Percentiles rank a stretch among this genome's conserved stretches.
Evolutionary conservation across 495 filamentous ascomycete genomes (phyloP).

Genomic region (Neurospora sp.): DNA sequence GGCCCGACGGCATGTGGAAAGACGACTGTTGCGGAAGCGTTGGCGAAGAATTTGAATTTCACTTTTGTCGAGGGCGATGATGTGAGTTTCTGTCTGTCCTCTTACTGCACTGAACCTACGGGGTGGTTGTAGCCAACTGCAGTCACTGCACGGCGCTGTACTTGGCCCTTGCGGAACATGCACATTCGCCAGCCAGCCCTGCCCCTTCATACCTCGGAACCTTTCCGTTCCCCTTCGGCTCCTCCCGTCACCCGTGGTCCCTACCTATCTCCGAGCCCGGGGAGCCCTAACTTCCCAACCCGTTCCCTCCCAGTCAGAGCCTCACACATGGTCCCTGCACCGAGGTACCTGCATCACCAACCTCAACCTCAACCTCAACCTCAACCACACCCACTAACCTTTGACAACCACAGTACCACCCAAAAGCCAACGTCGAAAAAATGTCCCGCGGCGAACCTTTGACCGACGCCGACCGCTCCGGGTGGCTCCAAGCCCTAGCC

Average conservation of each 20-base stretch:
- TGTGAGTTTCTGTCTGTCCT: slow-evolving; percentile 21
- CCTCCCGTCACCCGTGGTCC: not conserved
- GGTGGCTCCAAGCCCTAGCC: slow-evolving; percentile 17
- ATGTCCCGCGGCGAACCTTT: slow-evolving; percentile 14
- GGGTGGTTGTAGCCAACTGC: not conserved
- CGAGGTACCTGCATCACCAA: not conserved
- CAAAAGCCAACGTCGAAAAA: slow-evolving; percentile 17
- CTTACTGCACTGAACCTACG: not conserved
- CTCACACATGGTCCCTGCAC: not conserved
- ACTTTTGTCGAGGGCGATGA: slow-evolving; percentile 39
- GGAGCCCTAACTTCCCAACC: not conserved
- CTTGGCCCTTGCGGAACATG: not conserved
- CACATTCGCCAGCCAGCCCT: too few relatives aligned
- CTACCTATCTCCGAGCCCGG: not conserved
- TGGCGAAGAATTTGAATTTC: slow-evolving; percentile 19
- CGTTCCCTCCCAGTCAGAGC: not conserved
- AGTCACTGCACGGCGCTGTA: not conserved
- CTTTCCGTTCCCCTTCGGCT: not conserved
- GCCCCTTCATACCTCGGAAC: not conserved
- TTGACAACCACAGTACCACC: slow-evolving; percentile 14
- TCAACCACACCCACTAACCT: not conserved
- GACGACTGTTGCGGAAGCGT: slow-evolving; percentile 20
- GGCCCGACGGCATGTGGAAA: slow-evolving; percentile 24
- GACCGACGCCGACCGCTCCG: slow-evolving; percentile 15
- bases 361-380: not conserved